These are phyloP conservation scores for Puccinellia tenuiflora DNA, from an alignment of 176 grass and related monocot genomes.

Conservation along the genomic window DNA sequence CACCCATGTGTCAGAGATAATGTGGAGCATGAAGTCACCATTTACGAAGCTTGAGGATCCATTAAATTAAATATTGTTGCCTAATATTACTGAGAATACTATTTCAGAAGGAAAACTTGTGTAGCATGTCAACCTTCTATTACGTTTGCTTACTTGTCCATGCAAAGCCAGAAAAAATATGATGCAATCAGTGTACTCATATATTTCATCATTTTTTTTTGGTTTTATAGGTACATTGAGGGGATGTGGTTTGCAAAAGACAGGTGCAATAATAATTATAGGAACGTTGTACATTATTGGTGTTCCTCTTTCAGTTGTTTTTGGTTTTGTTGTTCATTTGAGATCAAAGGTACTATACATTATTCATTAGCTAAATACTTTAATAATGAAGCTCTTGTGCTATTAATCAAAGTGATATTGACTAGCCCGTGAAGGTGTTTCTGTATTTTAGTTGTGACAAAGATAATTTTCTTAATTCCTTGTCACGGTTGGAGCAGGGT, in stretches of 20 bases:
- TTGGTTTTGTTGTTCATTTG: constrained; percentile 3
- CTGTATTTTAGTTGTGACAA: not conserved
- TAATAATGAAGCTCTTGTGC: no score
- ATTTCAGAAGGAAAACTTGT: not conserved
- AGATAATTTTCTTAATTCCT: not conserved
- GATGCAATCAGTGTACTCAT: not conserved
- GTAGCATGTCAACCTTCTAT: not conserved
- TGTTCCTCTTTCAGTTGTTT: not conserved
- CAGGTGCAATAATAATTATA: not conserved
- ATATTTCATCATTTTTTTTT: not conserved
- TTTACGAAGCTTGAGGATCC: not conserved
- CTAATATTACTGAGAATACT: not conserved
- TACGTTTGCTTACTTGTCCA: not conserved
- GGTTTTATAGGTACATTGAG: not conserved
- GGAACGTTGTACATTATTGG: constrained; percentile 3
- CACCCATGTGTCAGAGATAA: not conserved
- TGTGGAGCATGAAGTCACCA: not conserved
- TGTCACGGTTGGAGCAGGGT: not conserved
- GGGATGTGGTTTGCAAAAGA: constrained; percentile 13
- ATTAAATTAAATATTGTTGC: not conserved
- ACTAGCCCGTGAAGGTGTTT: not conserved
- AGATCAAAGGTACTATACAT: not conserved
- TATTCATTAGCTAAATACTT: not conserved
- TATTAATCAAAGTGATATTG: not conserved
- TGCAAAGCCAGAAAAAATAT: not conserved